A percentile compares a stretch with the other conserved stretches of the same genome.
These are phyloP conservation scores for Macrolepiota dolichaula DNA, from an alignment of 768 basidiomycete species.

Conservation along the genomic window DNA sequence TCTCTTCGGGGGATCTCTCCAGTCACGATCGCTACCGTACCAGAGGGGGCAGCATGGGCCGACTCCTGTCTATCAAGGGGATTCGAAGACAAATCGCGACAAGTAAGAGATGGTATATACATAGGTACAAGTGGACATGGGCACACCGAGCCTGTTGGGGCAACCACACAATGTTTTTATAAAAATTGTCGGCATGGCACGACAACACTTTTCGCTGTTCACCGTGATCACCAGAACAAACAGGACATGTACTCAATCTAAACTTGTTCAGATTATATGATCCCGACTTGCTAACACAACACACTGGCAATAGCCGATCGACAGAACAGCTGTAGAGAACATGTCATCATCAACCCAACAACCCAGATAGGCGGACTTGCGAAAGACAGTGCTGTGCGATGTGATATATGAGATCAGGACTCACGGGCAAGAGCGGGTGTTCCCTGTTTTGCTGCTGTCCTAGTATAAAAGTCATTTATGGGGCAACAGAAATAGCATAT, in stretches of 20 bases:
- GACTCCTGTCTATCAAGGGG: background rate
- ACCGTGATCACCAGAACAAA: background rate
- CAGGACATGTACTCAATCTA: conserved; percentile 3
- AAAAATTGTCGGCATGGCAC: background rate
- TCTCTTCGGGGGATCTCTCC: background rate
- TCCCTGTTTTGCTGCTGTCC: background rate
- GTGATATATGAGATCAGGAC: background rate
- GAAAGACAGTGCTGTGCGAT: background rate
- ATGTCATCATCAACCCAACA: background rate
- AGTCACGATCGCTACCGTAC: background rate
- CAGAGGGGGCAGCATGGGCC: background rate
- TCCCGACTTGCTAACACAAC: background rate
- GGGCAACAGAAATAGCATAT: background rate
- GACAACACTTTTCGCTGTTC: background rate
- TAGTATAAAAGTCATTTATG: background rate
- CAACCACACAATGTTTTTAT: background rate
- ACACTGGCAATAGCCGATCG: background rate
- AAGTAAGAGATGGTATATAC: background rate
- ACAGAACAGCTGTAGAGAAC: background rate
- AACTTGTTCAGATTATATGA: conserved; percentile 3
- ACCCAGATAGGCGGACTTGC: background rate
- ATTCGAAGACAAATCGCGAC: background rate
- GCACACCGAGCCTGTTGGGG: background rate
- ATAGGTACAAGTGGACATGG: background rate
- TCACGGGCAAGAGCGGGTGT: background rate